Evolutionary conservation across 1,284 basidiomycete species (phyloP), one percentile per base, ranked within the genome.

Genomic region (Meripilus lineatus): DNA sequence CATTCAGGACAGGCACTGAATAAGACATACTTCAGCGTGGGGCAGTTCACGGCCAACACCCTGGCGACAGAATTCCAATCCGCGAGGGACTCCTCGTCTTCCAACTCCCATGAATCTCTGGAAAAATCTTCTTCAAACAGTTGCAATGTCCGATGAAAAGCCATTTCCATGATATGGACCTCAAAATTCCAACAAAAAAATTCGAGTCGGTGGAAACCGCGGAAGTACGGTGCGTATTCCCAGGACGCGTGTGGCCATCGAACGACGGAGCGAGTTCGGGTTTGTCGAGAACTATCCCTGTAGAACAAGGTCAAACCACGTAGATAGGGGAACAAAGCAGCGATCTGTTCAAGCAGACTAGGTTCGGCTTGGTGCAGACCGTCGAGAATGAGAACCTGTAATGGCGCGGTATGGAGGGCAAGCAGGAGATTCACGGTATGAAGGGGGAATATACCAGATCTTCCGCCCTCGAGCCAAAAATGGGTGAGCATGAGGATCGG

Each of bases 161-260:
- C n/a, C 28, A 30, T 10, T 5, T 17, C 6, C 17, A 8, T 17
- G 5, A 28, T 17, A 30, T n/a, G 28, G 28, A 30, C 28, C n/a
- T 30, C 28, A 8, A 8, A 26, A 30, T 45, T 39, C 43, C 43
- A 45, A 28, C 21, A 4, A 30, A 45, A 45, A 21, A 38, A 35
- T n/a, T 38, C 14, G 2, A 45, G 43, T 5, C 18, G 24, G 25
- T 17, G 25, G 20, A 45, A 45, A 28, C 23, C 18, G 6, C 17
- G n/a, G 6, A 45, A 22, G 6, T 17, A 24, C 8, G 5, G 14
- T 20, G 43, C 43, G 30, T 45, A 45, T 20, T 45, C 36, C 43
- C 43, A 45, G 8, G 37, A 33, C n/a, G 43, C 26, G 18, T n/a
- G 14, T 11, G 43, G 43, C 43, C 43, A 45, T 13, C 5, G 3